Evolutionary conservation across 208 protist species (phyloP), one percentile per base, ranked within the genome.

Genomic region (Balamuthia mandrillaris): DNA sequence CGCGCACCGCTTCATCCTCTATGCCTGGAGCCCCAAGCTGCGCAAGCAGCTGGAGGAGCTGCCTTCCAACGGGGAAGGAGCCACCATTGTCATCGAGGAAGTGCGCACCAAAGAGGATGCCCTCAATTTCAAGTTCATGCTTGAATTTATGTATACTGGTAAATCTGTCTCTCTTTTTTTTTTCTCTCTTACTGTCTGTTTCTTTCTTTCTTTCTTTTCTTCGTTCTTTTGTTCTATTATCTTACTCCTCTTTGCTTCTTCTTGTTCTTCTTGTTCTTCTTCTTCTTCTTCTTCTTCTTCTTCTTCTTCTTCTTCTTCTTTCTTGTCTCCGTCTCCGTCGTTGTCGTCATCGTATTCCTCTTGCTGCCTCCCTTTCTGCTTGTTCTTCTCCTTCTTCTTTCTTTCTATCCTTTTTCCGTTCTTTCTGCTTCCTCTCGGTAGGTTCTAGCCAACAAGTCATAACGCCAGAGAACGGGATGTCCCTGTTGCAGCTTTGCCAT

Each of bases 1-100:
- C 24, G 66, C 66, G 14, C 66, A 75, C 66, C 47, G 54, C 14
- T 75, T 75, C 66, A 24, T 75, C 1, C 66, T 75, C 66, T 75
- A 35, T n/a, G 42, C 42, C 1, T 75, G 66, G 66, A 75, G 66
- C 42, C 66, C 66, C 41, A 75, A 75, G 24, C 54, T 75, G 24
- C 66, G n/a, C n/a, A n/a, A n/a, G n/a, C n/a, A n/a, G n/a, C n/a
- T n/a, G n/a, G n/a, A n/a, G n/a, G n/a, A n/a, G n/a, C n/a, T n/a
- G n/a, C n/a, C n/a, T n/a, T n/a, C n/a, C n/a, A n/a, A n/a, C n/a
- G n/a, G n/a, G n/a, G n/a, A n/a, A n/a, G n/a, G n/a, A n/a, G n/a
- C n/a, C n/a, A 52, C 47, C 47, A 18, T 52, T 18, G 10, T 52
- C 47, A 52, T n/a, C 47, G 47, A n/a, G 47, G 14, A 18, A 29